Evolutionary conservation across 306 rosid genomes (phyloP).

Genomic region (Trifolium dubium): DNA sequence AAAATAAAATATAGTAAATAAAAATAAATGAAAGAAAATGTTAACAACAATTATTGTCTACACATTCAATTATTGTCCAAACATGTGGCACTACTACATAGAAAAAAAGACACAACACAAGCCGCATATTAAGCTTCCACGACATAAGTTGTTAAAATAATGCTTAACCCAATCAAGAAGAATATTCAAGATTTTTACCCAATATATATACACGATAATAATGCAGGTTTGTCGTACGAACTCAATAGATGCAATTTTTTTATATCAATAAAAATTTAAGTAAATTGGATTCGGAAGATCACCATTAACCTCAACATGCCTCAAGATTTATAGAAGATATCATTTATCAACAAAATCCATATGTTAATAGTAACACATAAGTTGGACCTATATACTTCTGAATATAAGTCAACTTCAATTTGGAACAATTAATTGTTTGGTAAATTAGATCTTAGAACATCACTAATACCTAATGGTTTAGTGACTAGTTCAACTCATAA

Average conservation of each 20-base stretch:
- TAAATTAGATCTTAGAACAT: too few species aligned
- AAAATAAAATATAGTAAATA: background rate
- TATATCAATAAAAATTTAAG: too few species aligned
- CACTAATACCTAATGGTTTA: too few species aligned
- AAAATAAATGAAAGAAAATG: background rate
- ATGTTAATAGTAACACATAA: too few species aligned
- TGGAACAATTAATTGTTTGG: too few species aligned
- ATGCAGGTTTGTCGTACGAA: slow-evolving; percentile 24
- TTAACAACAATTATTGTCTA: background rate
- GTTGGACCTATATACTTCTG: too few species aligned
- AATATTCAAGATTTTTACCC: background rate
- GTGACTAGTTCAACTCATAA: too few species aligned
- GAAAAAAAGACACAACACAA: slow-evolving; percentile 7
- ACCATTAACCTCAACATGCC: too few species aligned
- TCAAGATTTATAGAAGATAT: too few species aligned
- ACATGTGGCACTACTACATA: slow-evolving; percentile 12
- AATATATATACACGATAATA: background rate
- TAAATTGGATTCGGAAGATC: too few species aligned
- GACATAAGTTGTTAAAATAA: slow-evolving; percentile 11
- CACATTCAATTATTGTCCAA: slow-evolving; percentile 12
- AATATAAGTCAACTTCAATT: too few species aligned
- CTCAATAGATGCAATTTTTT: background rate
- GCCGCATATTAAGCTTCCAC: background rate
- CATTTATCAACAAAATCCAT: too few species aligned
- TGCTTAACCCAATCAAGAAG: slow-evolving; percentile 26